A percentile compares a stretch with the other conserved stretches of the same genome.
Evolutionary conservation across 345 rosid species (phyloP).

Genomic region (Hibiscus tridactylites): DNA sequence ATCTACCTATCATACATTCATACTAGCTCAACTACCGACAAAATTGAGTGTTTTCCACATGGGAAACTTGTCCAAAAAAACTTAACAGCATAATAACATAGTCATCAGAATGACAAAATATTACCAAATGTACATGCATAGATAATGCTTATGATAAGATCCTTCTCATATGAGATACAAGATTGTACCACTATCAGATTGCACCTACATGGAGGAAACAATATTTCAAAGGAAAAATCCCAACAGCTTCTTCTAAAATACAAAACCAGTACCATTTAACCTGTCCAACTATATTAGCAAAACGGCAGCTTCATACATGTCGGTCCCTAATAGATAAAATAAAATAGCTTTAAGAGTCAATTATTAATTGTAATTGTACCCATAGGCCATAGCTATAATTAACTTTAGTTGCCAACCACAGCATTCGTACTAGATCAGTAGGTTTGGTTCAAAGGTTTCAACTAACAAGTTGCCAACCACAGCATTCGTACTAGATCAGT

Average conservation of each 20-base stretch:
- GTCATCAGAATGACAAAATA: neutral
- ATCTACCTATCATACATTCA: neutral
- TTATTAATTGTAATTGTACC: too few relatives aligned
- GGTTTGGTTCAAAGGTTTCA: too few relatives aligned
- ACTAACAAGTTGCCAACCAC: too few relatives aligned
- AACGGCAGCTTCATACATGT: neutral
- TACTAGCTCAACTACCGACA: neutral
- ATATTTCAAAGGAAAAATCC: neutral
- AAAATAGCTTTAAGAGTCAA: too few relatives aligned
- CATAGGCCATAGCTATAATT: too few relatives aligned
- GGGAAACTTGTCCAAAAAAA: neutral
- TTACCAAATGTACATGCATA: neutral
- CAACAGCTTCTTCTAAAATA: neutral
- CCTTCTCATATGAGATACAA: neutral
- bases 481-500: neutral
- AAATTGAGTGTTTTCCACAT: neutral
- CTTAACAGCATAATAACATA: neutral
- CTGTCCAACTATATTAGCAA: neutral
- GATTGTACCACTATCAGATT: neutral
- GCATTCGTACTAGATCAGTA: neutral
- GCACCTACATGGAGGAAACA: neutral
- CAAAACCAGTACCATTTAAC: neutral
- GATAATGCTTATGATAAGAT: neutral
- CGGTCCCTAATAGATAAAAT: neutral
- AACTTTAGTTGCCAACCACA: too few relatives aligned